These are phyloP conservation scores for Musa itinerans DNA, from an alignment of 176 grass and related monocot species.

Conservation along the genomic window DNA sequence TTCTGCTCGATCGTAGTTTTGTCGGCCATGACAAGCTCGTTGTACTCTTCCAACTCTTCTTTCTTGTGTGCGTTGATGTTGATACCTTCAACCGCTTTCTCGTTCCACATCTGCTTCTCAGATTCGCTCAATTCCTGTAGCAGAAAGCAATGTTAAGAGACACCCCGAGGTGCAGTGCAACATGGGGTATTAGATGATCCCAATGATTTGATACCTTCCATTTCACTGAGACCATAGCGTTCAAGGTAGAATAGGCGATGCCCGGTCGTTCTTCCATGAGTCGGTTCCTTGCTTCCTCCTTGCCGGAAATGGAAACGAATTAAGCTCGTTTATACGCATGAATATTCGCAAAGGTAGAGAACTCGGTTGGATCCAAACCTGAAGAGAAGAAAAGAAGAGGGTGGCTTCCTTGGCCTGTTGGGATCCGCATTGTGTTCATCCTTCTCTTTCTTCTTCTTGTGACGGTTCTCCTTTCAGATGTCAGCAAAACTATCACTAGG, in stretches of 20 bases:
- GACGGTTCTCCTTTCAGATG: constrained; percentile 28
- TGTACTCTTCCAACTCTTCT: constrained; percentile 63
- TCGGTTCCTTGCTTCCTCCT: constrained; percentile 54
- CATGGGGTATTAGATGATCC: not conserved
- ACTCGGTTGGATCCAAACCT: constrained; percentile 23
- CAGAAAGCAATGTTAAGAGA: not conserved
- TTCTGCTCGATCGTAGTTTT: no score
- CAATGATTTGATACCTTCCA: constrained; percentile 43
- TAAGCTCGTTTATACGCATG: not conserved
- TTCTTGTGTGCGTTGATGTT: constrained; percentile 55
- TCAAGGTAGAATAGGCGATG: constrained; percentile 41
- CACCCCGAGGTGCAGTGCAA: not conserved
- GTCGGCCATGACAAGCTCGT: no score
- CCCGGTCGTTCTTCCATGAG: constrained; percentile 40
- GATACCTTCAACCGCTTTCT: constrained; percentile 35
- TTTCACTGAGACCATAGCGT: constrained; percentile 61
- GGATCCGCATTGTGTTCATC: constrained; percentile 35
- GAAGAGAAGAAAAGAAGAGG: constrained; percentile 79
- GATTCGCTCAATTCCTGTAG: constrained; percentile 36
- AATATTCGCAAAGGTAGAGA: not conserved
- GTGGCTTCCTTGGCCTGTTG: constrained; percentile 68
- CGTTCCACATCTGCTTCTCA: constrained; percentile 55
- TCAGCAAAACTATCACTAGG: not conserved
- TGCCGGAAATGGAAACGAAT: constrained; percentile 27
- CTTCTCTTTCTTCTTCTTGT: constrained; percentile 38